phyloP scores from a whole-genome alignment of 371 early-diverging fungal species.

The Caulochytrium protostelioides region DNA sequence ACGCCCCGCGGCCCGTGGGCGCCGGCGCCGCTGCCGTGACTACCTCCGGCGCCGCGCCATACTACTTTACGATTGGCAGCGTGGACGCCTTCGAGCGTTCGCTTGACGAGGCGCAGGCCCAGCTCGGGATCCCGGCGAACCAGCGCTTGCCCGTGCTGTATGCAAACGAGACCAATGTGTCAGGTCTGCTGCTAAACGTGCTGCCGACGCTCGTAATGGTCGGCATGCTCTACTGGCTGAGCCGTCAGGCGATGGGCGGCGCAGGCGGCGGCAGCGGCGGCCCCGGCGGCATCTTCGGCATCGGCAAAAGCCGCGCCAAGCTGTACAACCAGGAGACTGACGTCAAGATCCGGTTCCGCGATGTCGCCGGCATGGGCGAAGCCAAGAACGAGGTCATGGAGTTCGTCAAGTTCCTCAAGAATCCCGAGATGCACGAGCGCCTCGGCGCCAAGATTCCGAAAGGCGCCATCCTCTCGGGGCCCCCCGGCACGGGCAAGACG shows the following conservation, averaged over 20 bases:
- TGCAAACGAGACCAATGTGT: constrained; percentile 47
- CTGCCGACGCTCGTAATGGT: constrained; percentile 78
- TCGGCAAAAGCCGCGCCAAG: constrained; percentile 88
- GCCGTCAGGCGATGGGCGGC: constrained; percentile 50
- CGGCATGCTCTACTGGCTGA: constrained; percentile 67
- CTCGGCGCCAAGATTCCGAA: constrained; percentile 99
- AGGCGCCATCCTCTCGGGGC: constrained; percentile 97
- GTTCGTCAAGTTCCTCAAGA: constrained; percentile 96
- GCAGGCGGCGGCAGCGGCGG: constrained; percentile 22
- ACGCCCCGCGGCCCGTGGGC: constrained; percentile 26
- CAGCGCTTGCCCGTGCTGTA: constrained; percentile 80
- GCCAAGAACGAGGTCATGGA: constrained; percentile 99
- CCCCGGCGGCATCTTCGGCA: constrained; percentile 73
- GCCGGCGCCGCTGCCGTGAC: constrained; percentile 2
- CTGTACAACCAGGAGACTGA: constrained; percentile 91
- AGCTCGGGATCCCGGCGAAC: constrained; percentile 65
- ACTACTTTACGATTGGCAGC: constrained; percentile 79
- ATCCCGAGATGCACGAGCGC: constrained; percentile 85
- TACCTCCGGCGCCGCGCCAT: constrained; percentile 1
- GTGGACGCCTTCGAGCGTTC: constrained; percentile 82
- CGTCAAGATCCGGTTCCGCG: constrained; percentile 89
- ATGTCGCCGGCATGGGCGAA: constrained; percentile 99
- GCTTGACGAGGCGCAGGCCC: constrained; percentile 69
- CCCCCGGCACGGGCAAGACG: constrained; percentile 98
- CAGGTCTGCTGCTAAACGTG: constrained; percentile 53